These are phyloP conservation scores for Fusarium continuum DNA, from an alignment of 2,329 filamentous ascomycete species.

Conservation along the genomic window DNA sequence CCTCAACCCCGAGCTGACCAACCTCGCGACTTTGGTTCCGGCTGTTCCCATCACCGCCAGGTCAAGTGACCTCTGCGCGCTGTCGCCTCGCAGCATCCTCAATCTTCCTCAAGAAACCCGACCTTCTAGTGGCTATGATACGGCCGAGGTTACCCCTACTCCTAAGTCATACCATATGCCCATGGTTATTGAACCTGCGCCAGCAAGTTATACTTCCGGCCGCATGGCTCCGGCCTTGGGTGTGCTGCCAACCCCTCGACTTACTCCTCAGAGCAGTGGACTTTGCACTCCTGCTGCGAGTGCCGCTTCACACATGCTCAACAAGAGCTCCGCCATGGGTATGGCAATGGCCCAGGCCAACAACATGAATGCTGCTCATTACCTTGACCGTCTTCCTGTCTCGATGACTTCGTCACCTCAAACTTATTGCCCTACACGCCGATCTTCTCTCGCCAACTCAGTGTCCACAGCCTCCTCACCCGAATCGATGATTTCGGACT, in stretches of 20 bases:
- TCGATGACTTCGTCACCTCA: slow-evolving; percentile 62
- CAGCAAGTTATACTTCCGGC: slow-evolving; percentile 55
- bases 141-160: slow-evolving; percentile 52
- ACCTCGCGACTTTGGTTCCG: slow-evolving; percentile 63
- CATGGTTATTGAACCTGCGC: slow-evolving; percentile 58
- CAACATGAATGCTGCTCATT: slow-evolving; percentile 56
- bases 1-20: slow-evolving; percentile 66
- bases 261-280: slow-evolving; percentile 65
- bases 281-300: slow-evolving; percentile 69
- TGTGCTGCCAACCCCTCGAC: slow-evolving; percentile 66
- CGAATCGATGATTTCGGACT: slow-evolving; percentile 73
- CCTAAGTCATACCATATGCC: slow-evolving; percentile 55
- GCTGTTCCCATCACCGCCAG: slow-evolving; percentile 43
- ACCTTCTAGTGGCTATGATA: slow-evolving; percentile 49
- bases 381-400: slow-evolving; percentile 62
- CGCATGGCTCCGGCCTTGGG: slow-evolving; percentile 63
- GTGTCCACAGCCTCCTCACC: slow-evolving; percentile 71
- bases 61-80: slow-evolving; percentile 49
- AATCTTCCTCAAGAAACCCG: slow-evolving; percentile 53
- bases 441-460: slow-evolving; percentile 70
- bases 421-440: slow-evolving; percentile 59
- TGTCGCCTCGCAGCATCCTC: slow-evolving; percentile 56
- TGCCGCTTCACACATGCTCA: slow-evolving; percentile 60
- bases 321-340: slow-evolving; percentile 66
- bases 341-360: slow-evolving; percentile 67